Evolutionary conservation across 352 stramenopile species (phyloP).

Genomic region (Pythium coloratum): DNA sequence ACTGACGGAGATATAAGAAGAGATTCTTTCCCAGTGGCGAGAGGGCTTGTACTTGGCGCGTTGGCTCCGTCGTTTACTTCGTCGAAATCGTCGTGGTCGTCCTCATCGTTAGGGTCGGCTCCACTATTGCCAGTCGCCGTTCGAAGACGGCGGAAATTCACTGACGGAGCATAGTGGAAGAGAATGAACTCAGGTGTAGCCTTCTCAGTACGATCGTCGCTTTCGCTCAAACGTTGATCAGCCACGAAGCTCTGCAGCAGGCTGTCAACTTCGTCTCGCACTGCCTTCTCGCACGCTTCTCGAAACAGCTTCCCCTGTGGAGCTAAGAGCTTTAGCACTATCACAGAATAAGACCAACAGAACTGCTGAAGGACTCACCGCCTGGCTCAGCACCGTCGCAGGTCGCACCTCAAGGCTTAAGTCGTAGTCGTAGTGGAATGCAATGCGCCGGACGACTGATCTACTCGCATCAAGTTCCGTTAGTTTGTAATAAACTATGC

Average conservation of each 20-base stretch:
- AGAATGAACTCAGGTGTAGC: slow-evolving; percentile 5
- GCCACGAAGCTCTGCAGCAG: neutral
- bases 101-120: neutral
- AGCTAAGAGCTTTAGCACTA: neutral
- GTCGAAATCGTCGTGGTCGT: slow-evolving; percentile 6
- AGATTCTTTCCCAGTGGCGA: neutral
- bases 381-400: slow-evolving; percentile 1
- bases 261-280: slow-evolving; percentile 14
- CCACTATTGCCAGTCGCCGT: neutral
- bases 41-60: neutral
- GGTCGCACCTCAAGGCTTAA: slow-evolving; percentile 23
- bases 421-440: slow-evolving; percentile 47
- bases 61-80: neutral
- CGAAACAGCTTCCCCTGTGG: slow-evolving; percentile 8
- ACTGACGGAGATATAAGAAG: neutral
- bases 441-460: slow-evolving; percentile 37
- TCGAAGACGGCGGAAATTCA: neutral
- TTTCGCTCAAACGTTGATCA: neutral
- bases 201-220: neutral
- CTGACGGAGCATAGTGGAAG: slow-evolving; percentile 4
- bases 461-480: slow-evolving; percentile 16
- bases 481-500: too few relatives aligned
- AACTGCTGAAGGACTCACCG: neutral
- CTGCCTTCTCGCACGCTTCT: slow-evolving; percentile 9
- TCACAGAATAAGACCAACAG: neutral